Base-by-base conservation (phyloP, 352 stramenopile species). In the Phytophthora sansomeana region DNA sequence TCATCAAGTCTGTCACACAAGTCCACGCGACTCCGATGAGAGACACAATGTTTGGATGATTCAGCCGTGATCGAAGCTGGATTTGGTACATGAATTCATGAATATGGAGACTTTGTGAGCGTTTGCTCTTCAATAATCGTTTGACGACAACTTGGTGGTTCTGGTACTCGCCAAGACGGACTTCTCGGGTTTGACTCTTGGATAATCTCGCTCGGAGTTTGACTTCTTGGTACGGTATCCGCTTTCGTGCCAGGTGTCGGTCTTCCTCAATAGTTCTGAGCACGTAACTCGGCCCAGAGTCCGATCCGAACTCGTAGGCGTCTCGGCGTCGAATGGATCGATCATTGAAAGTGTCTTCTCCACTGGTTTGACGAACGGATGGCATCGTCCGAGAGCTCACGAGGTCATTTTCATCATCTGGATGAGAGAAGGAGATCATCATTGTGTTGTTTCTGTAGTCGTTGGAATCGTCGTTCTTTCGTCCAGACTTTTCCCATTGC, bases 21-120 rank as follows among this genome's bases (percentile, higher is more conserved):
- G 75, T 72, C 79, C 79, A 88, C 24, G 65, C 64, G 6, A 85
- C 79, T 10, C 71, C 74, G n/a, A 85, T 32, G 10, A 83, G 73
- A 1, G 46, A 47, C 2, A 84, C 76, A 42, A 87, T 70, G 33
- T 74, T 63, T n/a, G 52, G 36, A 44, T 82, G 74, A n/a, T 63
- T 38, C 2, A 87, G 51, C 3, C 35, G 43, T 13, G 63, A 54
- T 24, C 70, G 60, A 9, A 87, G 43, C 26, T 78, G 70, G n/a
- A 74, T 57, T 57, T 85, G 67, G 38, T 67, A 69, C 30, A 78
- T 47, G 39, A 87, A 83, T 13, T 67, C 63, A 17, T 77, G 61
- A 44, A 78, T 46, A 17, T 66, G 26, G 14, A 71, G 32, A 14
- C 67, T 56, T 13, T 74, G 69, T 11, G 61, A 56, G 10, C 52